These are phyloP conservation scores for Neoboletus magnificus DNA, from an alignment of 768 basidiomycete genomes.

Conservation along the genomic window DNA sequence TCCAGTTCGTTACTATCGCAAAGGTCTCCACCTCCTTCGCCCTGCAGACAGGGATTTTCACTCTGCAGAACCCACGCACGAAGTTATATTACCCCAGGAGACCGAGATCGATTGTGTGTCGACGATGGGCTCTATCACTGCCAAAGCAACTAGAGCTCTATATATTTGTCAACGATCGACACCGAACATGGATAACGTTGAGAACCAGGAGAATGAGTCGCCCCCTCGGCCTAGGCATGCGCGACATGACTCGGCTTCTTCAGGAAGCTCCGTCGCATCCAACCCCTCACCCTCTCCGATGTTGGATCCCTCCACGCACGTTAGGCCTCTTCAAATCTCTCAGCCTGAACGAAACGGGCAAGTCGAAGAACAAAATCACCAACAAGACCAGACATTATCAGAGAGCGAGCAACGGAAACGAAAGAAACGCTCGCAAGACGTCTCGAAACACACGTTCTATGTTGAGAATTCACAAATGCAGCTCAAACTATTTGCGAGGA, in stretches of 20 bases:
- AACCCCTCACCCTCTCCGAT: conserved; percentile 49
- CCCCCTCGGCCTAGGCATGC: not conserved
- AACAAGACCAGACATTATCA: conserved; percentile 10
- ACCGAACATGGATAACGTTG: conserved; percentile 7
- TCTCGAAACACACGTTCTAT: conserved; percentile 93
- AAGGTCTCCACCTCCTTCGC: conserved; percentile 70
- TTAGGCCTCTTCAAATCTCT: conserved; percentile 46
- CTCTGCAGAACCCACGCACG: conserved; percentile 16
- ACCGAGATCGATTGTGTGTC: conserved; percentile 36
- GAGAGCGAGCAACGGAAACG: conserved; percentile 44
- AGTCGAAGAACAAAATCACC: conserved; percentile 14
- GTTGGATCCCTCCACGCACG: conserved; percentile 79
- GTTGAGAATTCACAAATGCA: conserved; percentile 88
- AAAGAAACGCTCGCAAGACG: conserved; percentile 52
- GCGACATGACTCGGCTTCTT: conserved; percentile 23
- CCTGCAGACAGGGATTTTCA: conserved; percentile 28
- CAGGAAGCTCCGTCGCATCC: conserved; percentile 38
- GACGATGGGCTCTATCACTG: conserved; percentile 47
- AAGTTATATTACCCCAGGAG: conserved; percentile 14
- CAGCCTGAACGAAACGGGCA: conserved; percentile 16
- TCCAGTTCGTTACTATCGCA: conserved; percentile 86
- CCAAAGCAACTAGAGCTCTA: conserved; percentile 45
- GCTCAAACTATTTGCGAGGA: conserved; percentile 82
- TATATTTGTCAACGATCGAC: conserved; percentile 30
- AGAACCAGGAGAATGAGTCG: conserved; percentile 2